Base-by-base conservation (phyloP, 805 yeast species). In the Yarrowia sp. region DNA sequence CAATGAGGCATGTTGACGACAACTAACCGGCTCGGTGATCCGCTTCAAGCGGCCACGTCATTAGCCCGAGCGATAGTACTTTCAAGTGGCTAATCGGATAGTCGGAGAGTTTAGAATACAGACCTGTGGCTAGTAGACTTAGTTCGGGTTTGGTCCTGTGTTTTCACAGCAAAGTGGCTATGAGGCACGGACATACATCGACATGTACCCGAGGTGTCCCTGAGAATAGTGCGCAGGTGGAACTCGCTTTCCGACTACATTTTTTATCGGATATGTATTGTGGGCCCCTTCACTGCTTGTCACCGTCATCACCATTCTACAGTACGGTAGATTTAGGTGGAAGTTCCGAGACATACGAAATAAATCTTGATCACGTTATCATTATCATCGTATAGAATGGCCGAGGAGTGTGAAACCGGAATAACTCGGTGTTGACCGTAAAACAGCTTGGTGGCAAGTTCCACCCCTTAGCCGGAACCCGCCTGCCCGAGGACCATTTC, bases 351-450 rank as follows among this genome's bases (percentile, higher is more conserved):
- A 34, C 33, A 20, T 17, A 24, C 34, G 33, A 20, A 13, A 4
- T 44, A 12, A 44, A 46, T 46, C 52, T 33, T 33, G 55, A 50
- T 50, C 55, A 50, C 55, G 55, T 17, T 50, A 50, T 50, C 55
- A 50, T 49, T 44, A 24, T 24, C 50, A 46, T 47, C 34, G 30
- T 24, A 24, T 24, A 24, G 30, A 24, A 24, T 24, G 30, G 30
- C 30, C 30, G 30, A 24, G 30, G 30, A 24, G 30, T 24, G 30
- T 24, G 30, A 24, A 24, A 24, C 30, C 39, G 53, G 53, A 33
- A 33, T 33, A 33, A 15, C 17, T n/a, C 55, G 53, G 38, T 47
- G 14, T 8, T 20, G 30, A 9, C 38, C 10, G 38, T 36, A 36
- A 36, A 36, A 36, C 38, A 36, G 10, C 13, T 36, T 36, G 13